A percentile compares a stretch with the other conserved stretches of the same genome.
Conservation (phyloP, 805 yeast species). For the Wickerhamiella qilinensis region DNA sequence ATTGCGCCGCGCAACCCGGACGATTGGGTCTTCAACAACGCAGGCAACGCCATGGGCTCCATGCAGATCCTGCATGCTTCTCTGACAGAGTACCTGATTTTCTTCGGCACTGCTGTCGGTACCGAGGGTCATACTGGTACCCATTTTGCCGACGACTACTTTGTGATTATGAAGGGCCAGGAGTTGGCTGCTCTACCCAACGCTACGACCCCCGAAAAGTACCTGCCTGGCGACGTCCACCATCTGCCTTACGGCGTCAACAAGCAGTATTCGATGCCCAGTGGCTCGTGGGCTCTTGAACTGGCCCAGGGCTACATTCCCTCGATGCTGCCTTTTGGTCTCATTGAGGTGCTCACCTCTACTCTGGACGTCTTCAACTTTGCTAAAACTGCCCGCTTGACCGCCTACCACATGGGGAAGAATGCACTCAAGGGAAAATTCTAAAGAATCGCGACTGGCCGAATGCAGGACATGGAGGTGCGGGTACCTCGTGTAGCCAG, state of each 20-base stretch:
- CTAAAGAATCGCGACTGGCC: too few relatives aligned
- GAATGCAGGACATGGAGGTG: too few relatives aligned
- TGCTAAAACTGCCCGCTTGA: constrained; percentile 49
- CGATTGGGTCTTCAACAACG: constrained; percentile 94
- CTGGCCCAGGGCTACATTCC: constrained; percentile 99
- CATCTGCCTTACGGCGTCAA: constrained; percentile 55
- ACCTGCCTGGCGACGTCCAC: constrained; percentile 75
- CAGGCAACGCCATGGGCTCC: constrained; percentile 94
- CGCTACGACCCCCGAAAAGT: constrained; percentile 50
- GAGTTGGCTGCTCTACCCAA: constrained; percentile 59
- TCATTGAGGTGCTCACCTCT: constrained; percentile 60
- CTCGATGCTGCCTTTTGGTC: constrained; percentile 92
- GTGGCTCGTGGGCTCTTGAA: constrained; percentile 76
- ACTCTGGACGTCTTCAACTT: constrained; percentile 67
- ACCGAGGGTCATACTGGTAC: constrained; percentile 95
- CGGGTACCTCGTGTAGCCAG: too few relatives aligned
- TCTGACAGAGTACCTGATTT: constrained; percentile 75
- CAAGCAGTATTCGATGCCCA: constrained; percentile 78
- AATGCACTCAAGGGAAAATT: constrained; percentile 59
- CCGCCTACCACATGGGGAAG: constrained; percentile 63
- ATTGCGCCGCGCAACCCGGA: constrained; percentile 51
- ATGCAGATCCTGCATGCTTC: constrained; percentile 95
- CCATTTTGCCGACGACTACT: constrained; percentile 95
- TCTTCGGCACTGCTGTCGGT: constrained; percentile 87
- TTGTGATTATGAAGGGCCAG: constrained; percentile 71